phyloP scores from a whole-genome alignment of 805 yeast genomes.

The Barnettozyma wickerhamii region DNA sequence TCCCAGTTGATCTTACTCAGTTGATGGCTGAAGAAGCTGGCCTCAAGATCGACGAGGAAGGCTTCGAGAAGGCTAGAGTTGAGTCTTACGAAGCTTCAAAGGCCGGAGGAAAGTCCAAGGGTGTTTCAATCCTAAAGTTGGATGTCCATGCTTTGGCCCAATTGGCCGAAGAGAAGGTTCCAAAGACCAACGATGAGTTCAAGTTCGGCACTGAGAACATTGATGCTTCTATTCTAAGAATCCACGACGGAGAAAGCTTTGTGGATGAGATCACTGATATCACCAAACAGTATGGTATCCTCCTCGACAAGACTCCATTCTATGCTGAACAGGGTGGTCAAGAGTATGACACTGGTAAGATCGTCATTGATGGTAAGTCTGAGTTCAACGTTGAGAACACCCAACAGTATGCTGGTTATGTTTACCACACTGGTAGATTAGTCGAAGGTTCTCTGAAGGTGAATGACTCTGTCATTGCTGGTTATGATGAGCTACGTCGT shows the following conservation, averaged over 20 bases:
- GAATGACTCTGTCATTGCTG: conserved; percentile 72
- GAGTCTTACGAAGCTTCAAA: conserved; percentile 94
- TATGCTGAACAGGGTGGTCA: conserved; percentile 99
- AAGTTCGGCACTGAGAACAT: conserved; percentile 75
- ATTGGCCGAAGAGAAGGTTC: conserved; percentile 56
- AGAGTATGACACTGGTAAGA: conserved; percentile 90
- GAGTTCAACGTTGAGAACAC: conserved; percentile 91
- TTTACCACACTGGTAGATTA: conserved; percentile 86
- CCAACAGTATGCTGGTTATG: conserved; percentile 91
- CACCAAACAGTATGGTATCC: conserved; percentile 65
- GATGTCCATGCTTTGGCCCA: conserved; percentile 87
- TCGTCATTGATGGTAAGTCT: conserved; percentile 80
- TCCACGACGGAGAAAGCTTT: conserved; percentile 64
- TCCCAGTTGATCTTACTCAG: conserved; percentile 97
- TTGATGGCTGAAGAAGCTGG: conserved; percentile 99
- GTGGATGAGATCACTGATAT: conserved; percentile 43
- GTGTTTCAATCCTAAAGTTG: conserved; percentile 63
- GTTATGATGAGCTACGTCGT: conserved; percentile 90
- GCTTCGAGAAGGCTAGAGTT: conserved; percentile 84
- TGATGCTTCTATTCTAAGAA: conserved; percentile 63
- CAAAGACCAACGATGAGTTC: conserved; percentile 78
- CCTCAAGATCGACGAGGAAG: conserved; percentile 84
- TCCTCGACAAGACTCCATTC: conserved; percentile 87
- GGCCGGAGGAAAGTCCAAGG: conserved; percentile 66
- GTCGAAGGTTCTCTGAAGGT: conserved; percentile 71